Base-by-base conservation (phyloP, 371 early-diverging fungal species). In the Rhizopus stolonifer region DNA sequence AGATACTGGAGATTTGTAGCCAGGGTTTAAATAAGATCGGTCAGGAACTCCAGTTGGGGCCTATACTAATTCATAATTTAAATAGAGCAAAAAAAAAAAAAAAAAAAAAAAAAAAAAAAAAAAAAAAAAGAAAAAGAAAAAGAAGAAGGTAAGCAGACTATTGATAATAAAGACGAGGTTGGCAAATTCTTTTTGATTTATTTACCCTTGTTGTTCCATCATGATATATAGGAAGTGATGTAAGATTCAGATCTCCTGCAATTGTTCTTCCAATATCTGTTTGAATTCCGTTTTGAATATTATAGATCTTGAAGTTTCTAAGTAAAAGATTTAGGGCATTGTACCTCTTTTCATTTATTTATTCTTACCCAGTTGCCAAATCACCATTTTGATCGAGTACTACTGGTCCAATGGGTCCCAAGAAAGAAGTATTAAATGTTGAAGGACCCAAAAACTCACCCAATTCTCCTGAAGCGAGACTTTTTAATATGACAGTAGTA, bases 391-490 rank as follows among this genome's bases (percentile, higher is more conserved):
- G 69, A 36, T 81, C 81, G 60, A 83, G 71, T 18, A 79, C 46
- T 55, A 83, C 72, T 0, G 83, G 83, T 1, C 83, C 83, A 14
- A 69, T 72, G 1, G 83, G 83, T 0, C 83, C 83, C 1, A 75
- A 61, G 47, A 75, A 83, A 21, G 72, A 70, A 3, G 70, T 70
- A 29, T 83, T 83, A 33, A 77, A 77, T 17, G 73, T 44, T 0
- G 60, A 52, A 9, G 71, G 77, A 2, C 46, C 59, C 36, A 67
- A 25, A 18, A 63, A 57, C n/a, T 58, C 34, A 4, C 75, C 71
- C n/a, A 71, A 33, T 42, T 67, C 59, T 1, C 70, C 71, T 7
- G 43, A 18, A 2, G 71, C 60, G 14, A 73, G 43, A 22, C 60
- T 33, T 21, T 57, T 29, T 14, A 70, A 26, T 0, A 65, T 53